These are phyloP conservation scores for Aureobasidium sp. DNA, from an alignment of 2,329 filamentous ascomycete species.

Conservation along the genomic window DNA sequence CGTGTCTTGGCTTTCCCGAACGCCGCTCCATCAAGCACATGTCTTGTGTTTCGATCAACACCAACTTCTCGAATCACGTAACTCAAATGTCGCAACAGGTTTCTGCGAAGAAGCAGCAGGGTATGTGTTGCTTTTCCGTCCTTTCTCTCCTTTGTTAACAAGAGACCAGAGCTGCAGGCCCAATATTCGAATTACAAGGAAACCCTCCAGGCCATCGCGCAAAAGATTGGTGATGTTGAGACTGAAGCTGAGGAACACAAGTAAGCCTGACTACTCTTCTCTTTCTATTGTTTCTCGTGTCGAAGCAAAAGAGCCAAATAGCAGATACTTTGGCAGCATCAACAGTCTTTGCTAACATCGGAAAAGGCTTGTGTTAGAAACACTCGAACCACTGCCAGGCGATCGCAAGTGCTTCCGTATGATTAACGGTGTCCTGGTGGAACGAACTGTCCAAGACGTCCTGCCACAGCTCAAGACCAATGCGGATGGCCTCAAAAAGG, in stretches of 20 bases:
- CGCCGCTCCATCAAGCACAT: not conserved
- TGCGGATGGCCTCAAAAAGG: slow-evolving; percentile 86
- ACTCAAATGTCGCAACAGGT: slow-evolving; percentile 44
- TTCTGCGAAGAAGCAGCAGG: slow-evolving; percentile 67
- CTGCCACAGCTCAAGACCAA: slow-evolving; percentile 88
- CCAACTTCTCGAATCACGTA: not conserved
- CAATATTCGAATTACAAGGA: slow-evolving; percentile 73
- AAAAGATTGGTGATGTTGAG: slow-evolving; percentile 96
- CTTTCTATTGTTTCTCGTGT: not conserved
- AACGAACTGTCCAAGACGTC: slow-evolving; percentile 89
- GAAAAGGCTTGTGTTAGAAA: slow-evolving; percentile 83
- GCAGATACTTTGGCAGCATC: not conserved
- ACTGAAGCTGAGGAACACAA: slow-evolving; percentile 98
- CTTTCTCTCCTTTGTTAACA: not conserved
- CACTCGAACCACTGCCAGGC: slow-evolving; percentile 69
- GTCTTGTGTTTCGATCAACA: not conserved
- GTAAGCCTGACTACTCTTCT: slow-evolving; percentile 43
- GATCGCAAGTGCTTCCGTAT: slow-evolving; percentile 97
- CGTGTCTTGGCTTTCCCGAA: slow-evolving; percentile 13
- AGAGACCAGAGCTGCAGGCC: slow-evolving; percentile 61
- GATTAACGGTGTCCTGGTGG: slow-evolving; percentile 94
- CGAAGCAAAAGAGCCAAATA: no score
- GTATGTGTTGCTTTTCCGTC: slow-evolving; percentile 33
- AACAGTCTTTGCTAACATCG: not conserved
- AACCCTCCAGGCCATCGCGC: slow-evolving; percentile 80